Percentiles rank a stretch among this genome's conserved stretches.
Conservation (phyloP, 2,329 filamentous ascomycete genomes). For the Neoscytalidium dimidiatum region DNA sequence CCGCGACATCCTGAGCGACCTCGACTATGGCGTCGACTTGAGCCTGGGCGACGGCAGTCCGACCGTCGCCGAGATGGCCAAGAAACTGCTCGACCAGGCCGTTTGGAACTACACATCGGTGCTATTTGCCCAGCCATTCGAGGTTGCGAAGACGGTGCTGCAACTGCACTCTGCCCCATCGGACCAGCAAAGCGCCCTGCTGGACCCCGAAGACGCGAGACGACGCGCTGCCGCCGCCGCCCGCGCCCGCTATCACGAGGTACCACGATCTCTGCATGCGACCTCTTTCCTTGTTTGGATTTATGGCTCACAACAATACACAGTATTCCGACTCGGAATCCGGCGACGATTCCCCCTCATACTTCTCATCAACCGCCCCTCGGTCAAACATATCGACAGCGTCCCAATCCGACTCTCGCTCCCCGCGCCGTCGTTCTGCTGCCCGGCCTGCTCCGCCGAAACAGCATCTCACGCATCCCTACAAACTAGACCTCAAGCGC, state of each 20-base stretch:
- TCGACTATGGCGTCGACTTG: conserved; percentile 89
- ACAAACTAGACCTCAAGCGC: conserved; percentile 71
- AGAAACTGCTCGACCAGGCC: conserved; percentile 78
- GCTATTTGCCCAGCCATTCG: conserved; percentile 90
- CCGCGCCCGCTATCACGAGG: conserved; percentile 37
- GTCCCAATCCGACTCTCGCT: conserved; percentile 40
- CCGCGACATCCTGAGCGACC: conserved; percentile 82
- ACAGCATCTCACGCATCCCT: conserved; percentile 43
- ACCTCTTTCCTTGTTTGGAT: conserved; percentile 15
- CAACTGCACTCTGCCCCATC: conserved; percentile 65
- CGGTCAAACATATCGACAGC: conserved; percentile 36
- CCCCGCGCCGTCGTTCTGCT: conserved; percentile 29
- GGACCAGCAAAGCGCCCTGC: conserved; percentile 21
- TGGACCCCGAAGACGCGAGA: conserved; percentile 23
- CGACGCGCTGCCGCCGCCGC: conserved; percentile 34
- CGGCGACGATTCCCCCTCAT: conserved; percentile 71
- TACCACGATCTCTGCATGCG: conserved; percentile 21
- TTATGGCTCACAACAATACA: neutral
- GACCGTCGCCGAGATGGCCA: conserved; percentile 67
- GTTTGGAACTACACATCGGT: conserved; percentile 91
- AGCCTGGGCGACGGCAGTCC: conserved; percentile 74
- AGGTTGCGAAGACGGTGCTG: conserved; percentile 91
- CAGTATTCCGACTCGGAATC: conserved; percentile 65
- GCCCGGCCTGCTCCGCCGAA: conserved; percentile 12
- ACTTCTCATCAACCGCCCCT: conserved; percentile 75